Conservation (phyloP, 2,329 filamentous ascomycete genomes). For the Cytospora paraplurivora region DNA sequence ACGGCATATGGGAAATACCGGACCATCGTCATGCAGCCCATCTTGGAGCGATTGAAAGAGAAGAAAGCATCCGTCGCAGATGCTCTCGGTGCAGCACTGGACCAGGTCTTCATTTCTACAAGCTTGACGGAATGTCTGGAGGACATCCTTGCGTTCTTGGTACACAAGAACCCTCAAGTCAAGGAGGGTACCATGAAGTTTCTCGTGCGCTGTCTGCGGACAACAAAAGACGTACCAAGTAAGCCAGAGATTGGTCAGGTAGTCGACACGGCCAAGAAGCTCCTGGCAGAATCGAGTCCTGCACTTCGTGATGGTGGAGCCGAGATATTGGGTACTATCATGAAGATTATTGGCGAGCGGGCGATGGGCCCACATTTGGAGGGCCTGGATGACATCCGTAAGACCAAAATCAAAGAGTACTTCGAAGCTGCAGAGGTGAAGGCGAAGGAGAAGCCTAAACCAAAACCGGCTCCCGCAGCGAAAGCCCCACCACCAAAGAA, state of each 20-base stretch:
- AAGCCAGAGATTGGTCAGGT: constrained; percentile 83
- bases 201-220: constrained; percentile 82
- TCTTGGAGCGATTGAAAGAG: constrained; percentile 95
- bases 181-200: constrained; percentile 96
- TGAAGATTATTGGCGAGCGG: constrained; percentile 98
- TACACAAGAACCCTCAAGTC: constrained; percentile 96
- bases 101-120: constrained; percentile 67
- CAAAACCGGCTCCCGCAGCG: constrained; percentile 63
- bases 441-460: constrained; percentile 90
- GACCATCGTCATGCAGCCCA: constrained; percentile 77
- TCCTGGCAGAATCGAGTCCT: constrained; percentile 87
- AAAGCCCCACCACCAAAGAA: constrained; percentile 54
- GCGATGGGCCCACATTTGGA: constrained; percentile 93
- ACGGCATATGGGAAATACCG: constrained; percentile 80
- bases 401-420: constrained; percentile 93
- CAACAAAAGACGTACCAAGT: constrained; percentile 78
- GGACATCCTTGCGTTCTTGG: constrained; percentile 80
- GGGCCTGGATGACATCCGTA: constrained; percentile 91
- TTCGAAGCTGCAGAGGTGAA: constrained; percentile 81
- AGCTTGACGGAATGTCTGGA: constrained; percentile 84
- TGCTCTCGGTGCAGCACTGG: constrained; percentile 81
- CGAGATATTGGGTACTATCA: constrained; percentile 88
- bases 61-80: constrained; percentile 92
- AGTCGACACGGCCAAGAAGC: constrained; percentile 85
- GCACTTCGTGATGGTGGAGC: constrained; percentile 84